phyloP scores from a whole-genome alignment of 2,329 filamentous ascomycete species.

The Cladosporium austrohemisphaericum region DNA sequence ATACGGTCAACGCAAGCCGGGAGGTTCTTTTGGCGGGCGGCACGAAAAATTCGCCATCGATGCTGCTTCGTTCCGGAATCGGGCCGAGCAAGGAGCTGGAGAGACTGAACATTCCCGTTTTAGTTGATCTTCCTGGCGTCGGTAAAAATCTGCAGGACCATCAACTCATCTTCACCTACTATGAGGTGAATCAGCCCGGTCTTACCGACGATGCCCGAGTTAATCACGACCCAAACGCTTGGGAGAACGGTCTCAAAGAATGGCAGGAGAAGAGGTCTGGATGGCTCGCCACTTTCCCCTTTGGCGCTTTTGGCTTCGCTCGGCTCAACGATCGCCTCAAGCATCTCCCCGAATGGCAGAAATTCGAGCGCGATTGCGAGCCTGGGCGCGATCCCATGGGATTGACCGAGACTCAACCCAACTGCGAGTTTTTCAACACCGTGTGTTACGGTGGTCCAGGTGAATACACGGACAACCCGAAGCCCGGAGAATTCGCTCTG shows the following conservation, averaged over 20 bases:
- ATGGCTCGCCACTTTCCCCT: constrained; percentile 59
- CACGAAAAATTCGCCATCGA: constrained; percentile 59
- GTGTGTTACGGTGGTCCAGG: constrained; percentile 61
- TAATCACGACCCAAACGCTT: constrained; percentile 50
- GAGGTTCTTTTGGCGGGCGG: constrained; percentile 47
- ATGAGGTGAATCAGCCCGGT: constrained; percentile 51
- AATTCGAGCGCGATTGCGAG: constrained; percentile 37
- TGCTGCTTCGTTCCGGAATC: constrained; percentile 60
- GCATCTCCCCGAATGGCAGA: constrained; percentile 54
- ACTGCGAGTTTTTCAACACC: constrained; percentile 61
- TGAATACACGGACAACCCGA: constrained; percentile 53
- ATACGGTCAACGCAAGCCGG: constrained; percentile 36
- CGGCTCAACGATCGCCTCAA: constrained; percentile 58
- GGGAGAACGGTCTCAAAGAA: constrained; percentile 44
- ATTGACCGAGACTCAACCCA: constrained; percentile 53
- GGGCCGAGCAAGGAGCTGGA: constrained; percentile 52
- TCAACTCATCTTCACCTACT: constrained; percentile 54
- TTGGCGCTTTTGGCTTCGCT: constrained; percentile 59
- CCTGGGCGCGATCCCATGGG: constrained; percentile 61
- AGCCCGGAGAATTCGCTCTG: constrained; percentile 54
- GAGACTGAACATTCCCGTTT: constrained; percentile 49
- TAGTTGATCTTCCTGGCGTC: constrained; percentile 57
- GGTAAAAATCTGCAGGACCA: constrained; percentile 49
- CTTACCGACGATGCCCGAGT: constrained; percentile 56
- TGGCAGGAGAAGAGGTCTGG: constrained; percentile 59